Base-by-base conservation (phyloP, 1,284 basidiomycete genomes). In the Boletus sp. region DNA sequence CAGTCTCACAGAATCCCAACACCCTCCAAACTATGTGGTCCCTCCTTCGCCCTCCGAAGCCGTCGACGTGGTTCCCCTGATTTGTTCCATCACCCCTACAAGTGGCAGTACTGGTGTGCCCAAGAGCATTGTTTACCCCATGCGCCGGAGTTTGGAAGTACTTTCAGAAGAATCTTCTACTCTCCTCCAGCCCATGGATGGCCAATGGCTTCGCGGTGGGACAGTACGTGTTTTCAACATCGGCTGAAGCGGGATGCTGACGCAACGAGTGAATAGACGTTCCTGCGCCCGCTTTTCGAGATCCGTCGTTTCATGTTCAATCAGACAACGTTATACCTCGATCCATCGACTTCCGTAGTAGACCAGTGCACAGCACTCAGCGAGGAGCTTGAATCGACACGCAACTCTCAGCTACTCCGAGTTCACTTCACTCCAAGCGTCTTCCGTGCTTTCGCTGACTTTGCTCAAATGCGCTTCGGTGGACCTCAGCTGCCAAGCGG, bases 271-370 rank as follows among this genome's bases (percentile, higher is more conserved):
- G 3, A 38, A 37, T 16, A 60, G 59, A 63, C 61, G 5, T 61
- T 61, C 44, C 44, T 63, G 42, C 59, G 61, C 37, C 61, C 61
- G 4, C 53, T 61, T 17, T 61, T 61, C 20, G 59, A 61, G 42
- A 61, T 61, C 22, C 57, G 59, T 41, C 61, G 59, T 13, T 61
- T 61, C 41, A 61, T 61, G 59, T 63, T 64, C 47, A 61, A 63
- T 35, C 54, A 59, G 19, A 61, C 61, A 9, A 63, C 59, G 3
- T 23, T 61, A n/a, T 61, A 61, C 33, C 52, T 63, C 20, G 59
- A 61, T 37, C 39, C 54, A 2, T 59, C 59, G 7, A 34, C 41
- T 17, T 61, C 61, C 3, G 61, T 61, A 19, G 46, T 61, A 12
- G 59, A 54, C 17, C 59, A 63, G 35, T 61, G 59, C 20, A 22